phyloP scores from a whole-genome alignment of 2,329 filamentous ascomycete genomes.

The Clathrospora elynae region DNA sequence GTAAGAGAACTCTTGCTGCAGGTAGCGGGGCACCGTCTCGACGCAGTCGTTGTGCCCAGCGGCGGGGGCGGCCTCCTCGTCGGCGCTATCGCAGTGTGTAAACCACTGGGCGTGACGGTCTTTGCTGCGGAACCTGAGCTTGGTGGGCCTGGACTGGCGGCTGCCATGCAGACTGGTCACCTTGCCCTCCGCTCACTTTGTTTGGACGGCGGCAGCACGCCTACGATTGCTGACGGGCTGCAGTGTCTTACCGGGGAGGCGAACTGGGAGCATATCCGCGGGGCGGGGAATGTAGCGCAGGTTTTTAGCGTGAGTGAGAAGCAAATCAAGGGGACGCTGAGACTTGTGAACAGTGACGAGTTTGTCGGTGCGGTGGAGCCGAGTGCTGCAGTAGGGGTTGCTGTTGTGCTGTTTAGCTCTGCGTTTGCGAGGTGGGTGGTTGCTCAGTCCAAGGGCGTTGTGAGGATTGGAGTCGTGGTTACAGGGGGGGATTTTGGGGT shows the following conservation, averaged over 20 bases:
- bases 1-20: slow-evolving; percentile 14
- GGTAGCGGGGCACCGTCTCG: slow-evolving; percentile 1
- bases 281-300: slow-evolving; percentile 6
- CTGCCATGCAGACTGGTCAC: background rate
- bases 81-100: slow-evolving; percentile 12
- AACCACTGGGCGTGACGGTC: slow-evolving; percentile 4
- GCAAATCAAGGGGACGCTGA: background rate
- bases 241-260: slow-evolving; percentile 12
- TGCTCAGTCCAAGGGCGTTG: background rate
- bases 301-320: slow-evolving; percentile 11
- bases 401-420: background rate
- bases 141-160: slow-evolving; percentile 10
- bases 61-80: slow-evolving; percentile 19
- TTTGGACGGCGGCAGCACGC: too few relatives aligned
- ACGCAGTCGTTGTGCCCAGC: slow-evolving; percentile 15
- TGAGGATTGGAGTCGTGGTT: background rate
- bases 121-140: slow-evolving; percentile 14
- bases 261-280: slow-evolving; percentile 14
- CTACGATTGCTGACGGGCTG: slow-evolving; percentile 16
- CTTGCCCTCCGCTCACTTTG: too few relatives aligned
- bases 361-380: background rate
- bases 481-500: background rate
- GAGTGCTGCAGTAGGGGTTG: background rate
- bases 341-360: background rate
- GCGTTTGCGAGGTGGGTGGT: background rate